Evolutionary conservation across 495 filamentous ascomycete genomes (phyloP).

Genomic region (Lasiosphaeris hirsuta): DNA sequence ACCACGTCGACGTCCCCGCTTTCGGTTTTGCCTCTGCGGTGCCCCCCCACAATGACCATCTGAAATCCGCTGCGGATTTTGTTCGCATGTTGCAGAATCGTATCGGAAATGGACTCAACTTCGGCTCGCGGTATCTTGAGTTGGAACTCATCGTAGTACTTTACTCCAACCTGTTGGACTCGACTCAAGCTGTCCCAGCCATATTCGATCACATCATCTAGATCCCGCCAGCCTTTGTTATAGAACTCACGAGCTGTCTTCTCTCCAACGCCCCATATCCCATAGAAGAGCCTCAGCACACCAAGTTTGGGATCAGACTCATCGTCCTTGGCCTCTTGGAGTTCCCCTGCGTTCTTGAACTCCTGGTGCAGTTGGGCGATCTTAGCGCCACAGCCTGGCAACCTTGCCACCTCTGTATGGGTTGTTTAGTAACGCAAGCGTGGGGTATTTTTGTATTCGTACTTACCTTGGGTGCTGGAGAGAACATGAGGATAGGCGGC

Average conservation of each 20-base stretch:
- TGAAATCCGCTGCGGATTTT: slow-evolving; percentile 54
- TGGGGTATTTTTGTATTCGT: not conserved
- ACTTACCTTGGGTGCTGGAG: slow-evolving; percentile 34
- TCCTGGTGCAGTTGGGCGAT: slow-evolving; percentile 76
- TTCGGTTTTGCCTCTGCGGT: slow-evolving; percentile 72
- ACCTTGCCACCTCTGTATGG: slow-evolving; percentile 58
- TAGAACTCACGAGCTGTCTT: slow-evolving; percentile 82
- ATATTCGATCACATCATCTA: slow-evolving; percentile 78
- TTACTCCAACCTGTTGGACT: slow-evolving; percentile 92
- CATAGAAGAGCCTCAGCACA: slow-evolving; percentile 65
- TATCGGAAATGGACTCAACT: slow-evolving; percentile 63
- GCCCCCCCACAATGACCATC: slow-evolving; percentile 77
- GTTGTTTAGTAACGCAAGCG: slow-evolving; percentile 14
- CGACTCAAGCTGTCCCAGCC: slow-evolving; percentile 73
- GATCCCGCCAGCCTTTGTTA: slow-evolving; percentile 66
- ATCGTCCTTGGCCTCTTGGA: slow-evolving; percentile 62
- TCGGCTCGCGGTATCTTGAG: slow-evolving; percentile 68
- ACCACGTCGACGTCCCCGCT: slow-evolving; percentile 85
- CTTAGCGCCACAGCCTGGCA: slow-evolving; percentile 82
- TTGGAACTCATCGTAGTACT: slow-evolving; percentile 87
- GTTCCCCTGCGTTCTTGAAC: slow-evolving; percentile 56
- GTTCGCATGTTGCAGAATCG: slow-evolving; percentile 62
- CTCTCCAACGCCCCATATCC: slow-evolving; percentile 88
- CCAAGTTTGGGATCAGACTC: slow-evolving; percentile 61
- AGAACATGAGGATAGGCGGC: slow-evolving; percentile 69